A percentile compares a stretch with the other conserved stretches of the same genome.
Evolutionary conservation across 208 protist genomes (phyloP).

Genomic region (Sergeia podlipaevii): DNA sequence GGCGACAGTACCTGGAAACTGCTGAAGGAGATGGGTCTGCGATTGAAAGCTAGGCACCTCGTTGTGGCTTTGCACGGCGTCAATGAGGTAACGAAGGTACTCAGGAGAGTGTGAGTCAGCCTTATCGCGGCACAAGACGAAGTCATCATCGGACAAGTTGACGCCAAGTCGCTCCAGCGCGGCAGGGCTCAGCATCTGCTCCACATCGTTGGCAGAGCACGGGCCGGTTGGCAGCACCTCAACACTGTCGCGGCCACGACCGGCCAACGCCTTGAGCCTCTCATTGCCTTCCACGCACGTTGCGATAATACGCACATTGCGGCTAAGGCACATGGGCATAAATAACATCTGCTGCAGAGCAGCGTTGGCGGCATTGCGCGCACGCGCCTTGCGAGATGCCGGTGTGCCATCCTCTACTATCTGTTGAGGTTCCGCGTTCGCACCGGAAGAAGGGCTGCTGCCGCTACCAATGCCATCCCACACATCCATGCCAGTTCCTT

Average conservation of each 20-base stretch:
- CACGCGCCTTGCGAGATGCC: neutral
- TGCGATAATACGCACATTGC: slow-evolving; percentile 69
- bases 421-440: neutral
- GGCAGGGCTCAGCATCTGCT: slow-evolving; percentile 49
- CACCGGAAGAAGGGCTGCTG: neutral
- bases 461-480: neutral
- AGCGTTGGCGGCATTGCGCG: neutral
- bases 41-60: slow-evolving; percentile 52
- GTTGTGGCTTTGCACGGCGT: slow-evolving; percentile 38
- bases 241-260: slow-evolving; percentile 54
- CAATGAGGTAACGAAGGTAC: slow-evolving; percentile 63
- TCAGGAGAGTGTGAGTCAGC: slow-evolving; percentile 39
- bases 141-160: slow-evolving; percentile 60
- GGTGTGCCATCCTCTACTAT: neutral
- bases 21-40: slow-evolving; percentile 27
- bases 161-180: slow-evolving; percentile 38
- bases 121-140: slow-evolving; percentile 52
- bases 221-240: slow-evolving; percentile 45
- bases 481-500: slow-evolving; percentile 23
- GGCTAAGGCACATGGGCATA: slow-evolving; percentile 55
- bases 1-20: slow-evolving; percentile 55
- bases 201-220: slow-evolving; percentile 61
- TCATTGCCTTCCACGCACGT: slow-evolving; percentile 26
- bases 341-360: slow-evolving; percentile 7
- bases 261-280: slow-evolving; percentile 11